Base-by-base conservation (phyloP, 768 basidiomycete genomes). In the Lactarius quietus region DNA sequence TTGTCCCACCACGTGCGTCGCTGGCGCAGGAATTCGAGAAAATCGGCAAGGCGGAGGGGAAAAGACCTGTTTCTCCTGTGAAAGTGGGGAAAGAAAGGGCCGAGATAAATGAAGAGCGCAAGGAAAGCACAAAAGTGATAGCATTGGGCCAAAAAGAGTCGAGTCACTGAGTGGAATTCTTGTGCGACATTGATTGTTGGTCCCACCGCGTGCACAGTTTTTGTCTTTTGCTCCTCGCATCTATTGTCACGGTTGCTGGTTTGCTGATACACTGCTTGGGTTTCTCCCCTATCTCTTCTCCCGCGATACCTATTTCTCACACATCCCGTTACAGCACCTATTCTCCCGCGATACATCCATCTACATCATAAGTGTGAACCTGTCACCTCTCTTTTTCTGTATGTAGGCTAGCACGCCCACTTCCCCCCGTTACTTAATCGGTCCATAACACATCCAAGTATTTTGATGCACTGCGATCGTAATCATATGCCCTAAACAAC, bases 21-120 rank as follows among this genome's bases (percentile, higher is more conserved):
- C 53, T 68, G 17, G 61, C 68, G 14, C 60, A 65, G 55, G 65
- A 68, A 38, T 68, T 67, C 36, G 65, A 67, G 35, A 56, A 60
- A 20, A 62, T 68, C 20, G 31, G 64, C 23, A 66, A 66, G 23
- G 48, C 52, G 8, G 64, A 66, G n/a, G 51, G 59, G 45, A 60
- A 58, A 39, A 53, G 20, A 31, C 29, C 7, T 10, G 20, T 57
- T 36, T 29, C 56, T 57, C 56, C 58, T 36, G 57, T 56, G 53
- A 43, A 59, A 2, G 63, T 35, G 23, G 58, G 52, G 41, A 66
- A 41, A 31, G 64, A 29, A 26, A 58, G 56, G 20, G n/a, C 23
- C 1, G 38, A 48, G 38, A 26, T 31, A 14, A 29, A 28, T 20
- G 23, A 38, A 28, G 26, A n/a, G 31, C 31, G 6, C 39, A 62